Base-by-base conservation (phyloP, 768 basidiomycete genomes). In the Porpolomopsis calyptriformis region DNA sequence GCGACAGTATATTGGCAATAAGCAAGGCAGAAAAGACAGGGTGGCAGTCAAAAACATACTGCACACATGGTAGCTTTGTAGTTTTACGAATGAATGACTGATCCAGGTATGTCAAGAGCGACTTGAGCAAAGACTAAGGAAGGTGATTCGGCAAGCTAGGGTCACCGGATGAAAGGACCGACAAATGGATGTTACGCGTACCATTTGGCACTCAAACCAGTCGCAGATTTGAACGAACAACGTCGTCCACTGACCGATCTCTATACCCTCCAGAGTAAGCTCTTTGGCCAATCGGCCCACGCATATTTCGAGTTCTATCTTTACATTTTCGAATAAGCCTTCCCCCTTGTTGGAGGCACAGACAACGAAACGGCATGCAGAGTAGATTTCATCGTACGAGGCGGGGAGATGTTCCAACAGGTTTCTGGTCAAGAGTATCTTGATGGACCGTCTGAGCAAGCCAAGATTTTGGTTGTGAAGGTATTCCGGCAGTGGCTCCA, bases 81-180 rank as follows among this genome's bases (percentile, higher is more conserved):
- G 70, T 60, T 33, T 65, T 63, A 0, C 59, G 54, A 8, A 85
- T 69, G 52, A 80, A 87, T 0, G 71, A 69, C 55, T 82, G 76
- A 56, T 91, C 85, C 42, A 90, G 61, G 57, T 81, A 83, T 2
- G 84, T 74, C 43, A 88, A 61, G 20, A 88, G 61, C 0, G 80
- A 80, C 50, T 73, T 63, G 2, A 88, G 56, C 16, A 86, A 61
- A 3, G 64, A 60, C 83, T 85, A 23, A 26, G 36, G 9, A 16
- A 10, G 14, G 19, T 8, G 14, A 7, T 9, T 10, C 22, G 4
- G 24, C 14, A 14, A 40, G 43, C 33, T 35, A 16, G 26, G 19
- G 9, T 31, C n/a, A n/a, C n/a, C n/a, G n/a, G n/a, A n/a, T n/a
- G n/a, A n/a, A 27, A 23, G 43, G 24, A 43, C 2, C 3, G 9